Conservation (phyloP, 2,329 filamentous ascomycete species). For the Domatiomyces catenatus region DNA sequence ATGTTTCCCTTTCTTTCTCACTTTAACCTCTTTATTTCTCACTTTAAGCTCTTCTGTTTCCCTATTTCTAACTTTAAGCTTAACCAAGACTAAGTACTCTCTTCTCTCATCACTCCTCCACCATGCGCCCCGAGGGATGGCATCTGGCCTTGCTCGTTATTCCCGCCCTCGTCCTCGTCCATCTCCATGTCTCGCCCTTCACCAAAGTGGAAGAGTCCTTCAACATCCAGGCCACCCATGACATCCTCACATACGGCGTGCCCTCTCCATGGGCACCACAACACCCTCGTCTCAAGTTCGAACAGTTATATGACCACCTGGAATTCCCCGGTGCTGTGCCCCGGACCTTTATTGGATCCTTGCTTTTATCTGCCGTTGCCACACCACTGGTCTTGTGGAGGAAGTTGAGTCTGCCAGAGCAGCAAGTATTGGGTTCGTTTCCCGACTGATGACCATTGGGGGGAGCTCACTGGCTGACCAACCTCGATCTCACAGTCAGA, state of each 20-base stretch:
- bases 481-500: slow-evolving; percentile 38
- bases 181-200: slow-evolving; percentile 64
- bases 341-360: slow-evolving; percentile 71
- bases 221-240: slow-evolving; percentile 86
- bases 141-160: slow-evolving; percentile 27
- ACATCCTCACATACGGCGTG: slow-evolving; percentile 68
- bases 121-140: slow-evolving; percentile 27
- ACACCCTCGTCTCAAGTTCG: slow-evolving; percentile 40
- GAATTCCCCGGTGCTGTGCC: slow-evolving; percentile 83
- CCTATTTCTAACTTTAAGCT: not conserved
- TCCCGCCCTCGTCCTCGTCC: slow-evolving; percentile 48
- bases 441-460: not conserved
- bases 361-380: slow-evolving; percentile 57
- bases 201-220: slow-evolving; percentile 99
- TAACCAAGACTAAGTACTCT: not conserved
- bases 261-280: slow-evolving; percentile 32
- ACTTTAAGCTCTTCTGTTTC: not conserved
- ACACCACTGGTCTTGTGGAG: slow-evolving; percentile 48
- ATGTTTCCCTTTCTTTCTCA: too few relatives aligned
- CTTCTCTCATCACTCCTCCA: not conserved
- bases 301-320: slow-evolving; percentile 68
- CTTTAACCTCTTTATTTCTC: too few relatives aligned
- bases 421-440: slow-evolving; percentile 39
- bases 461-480: not conserved
- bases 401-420: slow-evolving; percentile 36